Evolutionary conservation across 73 alveolate genomes (phyloP), one percentile per base, ranked within the genome.

Genomic region (Paramecium bursaria): DNA sequence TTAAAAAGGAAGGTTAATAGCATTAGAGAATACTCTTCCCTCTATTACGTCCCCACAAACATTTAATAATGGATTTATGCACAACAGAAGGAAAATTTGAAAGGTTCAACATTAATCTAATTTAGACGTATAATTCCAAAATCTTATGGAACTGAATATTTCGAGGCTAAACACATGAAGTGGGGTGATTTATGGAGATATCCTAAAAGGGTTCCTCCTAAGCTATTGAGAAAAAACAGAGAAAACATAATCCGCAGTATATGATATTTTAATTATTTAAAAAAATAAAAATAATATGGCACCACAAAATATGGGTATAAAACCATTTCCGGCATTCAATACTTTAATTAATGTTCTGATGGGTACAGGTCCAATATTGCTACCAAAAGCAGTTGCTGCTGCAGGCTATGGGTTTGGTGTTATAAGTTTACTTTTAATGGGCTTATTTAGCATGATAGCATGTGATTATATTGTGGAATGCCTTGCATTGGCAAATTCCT

Each of bases 171-270:
- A 48, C 75, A 86, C 27, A 35, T 77, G 55, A 61, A 74, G 44
- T 86, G 97, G 91, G 94, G 94, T n/a, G 97, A 92, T 77, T 85
- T 88, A 1, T 89, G 94, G 94, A 74, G 90, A 60, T 92, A 85
- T 61, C 87, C 79, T 0, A 88, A 88, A 73, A 42, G 88, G 4
- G 44, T 88, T 47, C 94, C 96, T 11, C 48, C 86, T 31, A 82
- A 76, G 46, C 82, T 79, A 0, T 79, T 92, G 47, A 91, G 82
- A 61, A 88, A 82, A 48, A 86, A 88, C n/a, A 82, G 50, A 57
- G 33, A 30, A 10, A 10, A 57, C n/a, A n/a, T n/a, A n/a, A n/a
- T n/a, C n/a, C n/a, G n/a, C n/a, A n/a, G n/a, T n/a, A n/a, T n/a
- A n/a, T n/a, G n/a, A n/a, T n/a, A n/a, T n/a, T n/a, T n/a, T n/a